phyloP scores from a whole-genome alignment of 1,284 basidiomycete species.

The Leccinum ponderosum region DNA sequence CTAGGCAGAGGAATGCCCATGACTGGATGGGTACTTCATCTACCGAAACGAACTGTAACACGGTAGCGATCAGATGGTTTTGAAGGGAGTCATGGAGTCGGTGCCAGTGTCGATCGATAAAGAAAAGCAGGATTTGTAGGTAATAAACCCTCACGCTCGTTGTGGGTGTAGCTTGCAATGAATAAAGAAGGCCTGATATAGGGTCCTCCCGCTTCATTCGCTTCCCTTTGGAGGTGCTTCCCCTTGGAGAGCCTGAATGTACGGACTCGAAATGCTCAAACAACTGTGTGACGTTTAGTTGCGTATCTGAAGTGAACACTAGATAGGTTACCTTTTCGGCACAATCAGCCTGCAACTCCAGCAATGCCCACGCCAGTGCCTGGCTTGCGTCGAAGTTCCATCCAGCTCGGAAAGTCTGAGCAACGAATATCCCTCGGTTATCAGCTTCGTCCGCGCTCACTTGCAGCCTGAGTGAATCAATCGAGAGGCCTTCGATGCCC shows the following conservation, averaged over 20 bases:
- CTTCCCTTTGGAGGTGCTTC: conserved; percentile 40
- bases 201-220: conserved; percentile 58
- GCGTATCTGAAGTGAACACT: neutral
- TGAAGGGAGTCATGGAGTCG: conserved; percentile 59
- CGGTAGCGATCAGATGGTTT: conserved; percentile 50
- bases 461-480: conserved; percentile 66
- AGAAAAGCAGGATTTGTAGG: conserved; percentile 82
- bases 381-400: conserved; percentile 69
- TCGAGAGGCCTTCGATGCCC: conserved; percentile 59
- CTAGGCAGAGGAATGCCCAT: conserved; percentile 82
- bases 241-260: conserved; percentile 36
- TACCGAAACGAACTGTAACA: conserved; percentile 62
- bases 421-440: conserved; percentile 50
- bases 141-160: conserved; percentile 48
- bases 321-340: conserved; percentile 55
- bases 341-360: conserved; percentile 86
- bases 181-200: conserved; percentile 55
- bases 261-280: conserved; percentile 61
- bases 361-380: conserved; percentile 77
- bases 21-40: conserved; percentile 71
- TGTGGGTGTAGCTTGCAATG: conserved; percentile 41
- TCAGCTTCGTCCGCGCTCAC: conserved; percentile 19
- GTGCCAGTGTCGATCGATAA: conserved; percentile 76
- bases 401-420: conserved; percentile 68
- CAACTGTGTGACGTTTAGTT: conserved; percentile 44